Percentiles rank a stretch among this genome's conserved stretches.
Evolutionary conservation across 352 stramenopile species (phyloP).

Genomic region (Pythium chondricola): DNA sequence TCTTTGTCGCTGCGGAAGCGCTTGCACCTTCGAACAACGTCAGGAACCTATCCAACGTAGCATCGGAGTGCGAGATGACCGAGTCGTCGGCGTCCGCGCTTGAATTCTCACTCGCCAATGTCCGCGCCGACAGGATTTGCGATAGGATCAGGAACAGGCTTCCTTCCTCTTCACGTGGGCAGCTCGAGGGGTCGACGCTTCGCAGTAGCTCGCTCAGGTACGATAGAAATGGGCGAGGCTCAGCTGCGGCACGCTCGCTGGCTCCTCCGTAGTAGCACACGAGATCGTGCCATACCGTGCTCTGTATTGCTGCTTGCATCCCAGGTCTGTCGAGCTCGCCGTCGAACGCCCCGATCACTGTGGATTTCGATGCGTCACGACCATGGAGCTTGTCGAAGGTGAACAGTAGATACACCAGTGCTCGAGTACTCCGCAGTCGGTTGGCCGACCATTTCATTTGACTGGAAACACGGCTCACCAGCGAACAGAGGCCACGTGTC

Average conservation of each 20-base stretch:
- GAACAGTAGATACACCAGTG: no score
- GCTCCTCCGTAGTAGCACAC: conserved; percentile 5
- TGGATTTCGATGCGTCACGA: no score
- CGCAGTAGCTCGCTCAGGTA: conserved; percentile 6
- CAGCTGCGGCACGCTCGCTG: background rate
- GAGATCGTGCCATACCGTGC: conserved; percentile 10
- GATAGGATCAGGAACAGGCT: conserved; percentile 14
- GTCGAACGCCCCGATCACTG: no score
- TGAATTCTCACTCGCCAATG: background rate
- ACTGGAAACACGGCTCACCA: no score
- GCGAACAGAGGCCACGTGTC: no score
- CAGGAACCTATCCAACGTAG: conserved; percentile 6
- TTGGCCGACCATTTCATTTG: no score
- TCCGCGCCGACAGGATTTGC: background rate
- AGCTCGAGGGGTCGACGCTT: conserved; percentile 6
- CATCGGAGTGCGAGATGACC: conserved; percentile 9
- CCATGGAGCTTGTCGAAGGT: no score
- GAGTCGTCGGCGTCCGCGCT: background rate
- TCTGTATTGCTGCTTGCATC: background rate
- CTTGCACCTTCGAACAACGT: background rate
- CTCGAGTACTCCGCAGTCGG: no score
- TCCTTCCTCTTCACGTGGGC: conserved; percentile 11
- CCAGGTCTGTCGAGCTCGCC: no score
- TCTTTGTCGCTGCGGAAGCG: no score
- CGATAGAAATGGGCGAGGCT: conserved; percentile 1